Evolutionary conservation across 306 rosid genomes (phyloP), one percentile per base, ranked within the genome.

Genomic region (Crataegus laevigata): DNA sequence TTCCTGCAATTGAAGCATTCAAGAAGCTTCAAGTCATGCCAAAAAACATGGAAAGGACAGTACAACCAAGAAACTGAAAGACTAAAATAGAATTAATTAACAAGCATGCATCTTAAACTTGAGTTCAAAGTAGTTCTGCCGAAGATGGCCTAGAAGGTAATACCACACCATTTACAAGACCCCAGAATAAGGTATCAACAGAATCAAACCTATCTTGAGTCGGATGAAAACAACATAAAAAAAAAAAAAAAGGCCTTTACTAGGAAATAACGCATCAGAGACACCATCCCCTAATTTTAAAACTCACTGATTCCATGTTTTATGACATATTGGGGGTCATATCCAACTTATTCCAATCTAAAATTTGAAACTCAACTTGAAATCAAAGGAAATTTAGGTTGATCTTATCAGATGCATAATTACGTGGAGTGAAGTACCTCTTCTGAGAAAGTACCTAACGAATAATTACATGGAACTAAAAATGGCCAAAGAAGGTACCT

Each of bases 1-100:
- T 88, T 94, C 97, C 97, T 94, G 88, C 65, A 72, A 87, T 72
- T 52, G 63, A 77, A 78, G 60, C 25, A 74, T 57, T 34, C 25
- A 52, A 17, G 24, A 58, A 74, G 59, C 24, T 59, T 47, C 36
- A 54, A 11, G 42, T 69, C 67, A 75, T 63, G 61, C 29, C 47
- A 68, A 59, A 42, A 15, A 80, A 22, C 12, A 51, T 10, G 69
- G 5, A 43, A 11, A 58, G 43, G 21, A 40, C 69, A 55, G 50
- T 50, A 82, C 36, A 68, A 62, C 64, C 3, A 74, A 74, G 63
- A 14, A 45, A 73, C 40, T 25, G 51, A 76, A 60, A n/a, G 75
- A 64, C 45, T 34, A 64, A 71, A 61, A n/a, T 10, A n/a, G 30
- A 59, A 59, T 47, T 57, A 61, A 69, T 72, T 6, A 57, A 32